Base-by-base conservation (phyloP, 192 early-diverging fungal genomes). In the Coemansia sp. region DNA sequence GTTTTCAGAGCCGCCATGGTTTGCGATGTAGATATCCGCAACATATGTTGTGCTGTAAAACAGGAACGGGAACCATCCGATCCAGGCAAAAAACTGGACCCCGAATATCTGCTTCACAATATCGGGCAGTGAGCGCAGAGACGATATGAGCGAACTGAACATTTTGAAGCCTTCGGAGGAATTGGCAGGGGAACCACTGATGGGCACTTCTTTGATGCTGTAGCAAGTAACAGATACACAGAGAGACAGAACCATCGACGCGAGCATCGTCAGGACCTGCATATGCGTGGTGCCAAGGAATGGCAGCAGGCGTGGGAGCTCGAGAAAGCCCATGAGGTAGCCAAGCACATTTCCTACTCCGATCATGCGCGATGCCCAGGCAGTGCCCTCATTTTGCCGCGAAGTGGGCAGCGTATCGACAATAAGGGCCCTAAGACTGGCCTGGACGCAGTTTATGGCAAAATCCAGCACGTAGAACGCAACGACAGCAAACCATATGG, bases 1-100 rank as follows among this genome's bases (percentile, higher is more conserved):
- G 43, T 51, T 65, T 30, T 48, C 53, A 11, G 62, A 61, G 49
- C 57, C 41, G 18, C 55, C 41, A 44, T 72, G 65, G 16, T 57
- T 60, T 15, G 84, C 66, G 6, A 72, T 67, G 24, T 75, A 68
- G 55, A 77, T 63, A 18, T 75, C 68, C 30, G 82, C 84, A 16
- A 85, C 70, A 57, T 81, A 84, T 4, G 84, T 84, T 5, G 78
- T 81, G 68, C 91, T 88, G 78, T 97, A 99, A 67, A 97, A 97
- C 9, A 99, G 81, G 72, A 97, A 95, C 7, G 95, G 94, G 67
- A 99, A 99, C 93, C 95, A 95, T 11, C 92, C 95, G 74, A 97
- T 89, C 95, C 95, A 99, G 21, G 92, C 88, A 85, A 95, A 95
- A 62, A 99, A 92, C 71, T 99, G 95, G 14, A 94, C 87, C 62